Evolutionary conservation across 768 basidiomycete genomes (phyloP).

Genomic region (Cyclocybe cylindracea): DNA sequence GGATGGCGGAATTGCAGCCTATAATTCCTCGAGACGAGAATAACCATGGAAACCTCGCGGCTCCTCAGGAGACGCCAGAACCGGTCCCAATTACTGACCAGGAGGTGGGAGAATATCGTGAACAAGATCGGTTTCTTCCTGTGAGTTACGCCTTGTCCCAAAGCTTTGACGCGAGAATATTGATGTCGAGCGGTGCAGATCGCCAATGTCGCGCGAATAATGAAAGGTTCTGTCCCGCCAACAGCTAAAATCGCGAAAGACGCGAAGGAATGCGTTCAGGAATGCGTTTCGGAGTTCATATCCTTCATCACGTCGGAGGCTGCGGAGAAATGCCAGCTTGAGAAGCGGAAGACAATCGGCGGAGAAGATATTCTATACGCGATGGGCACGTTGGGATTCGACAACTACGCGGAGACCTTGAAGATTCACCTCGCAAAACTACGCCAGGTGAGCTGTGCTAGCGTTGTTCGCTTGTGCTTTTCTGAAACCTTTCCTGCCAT

Average conservation of each 20-base stretch:
- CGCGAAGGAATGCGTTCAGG: slow-evolving; percentile 97
- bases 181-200: slow-evolving; percentile 54
- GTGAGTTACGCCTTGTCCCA: slow-evolving; percentile 41
- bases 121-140: slow-evolving; percentile 94
- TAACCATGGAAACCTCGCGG: slow-evolving; percentile 30
- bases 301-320: slow-evolving; percentile 97
- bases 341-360: slow-evolving; percentile 97
- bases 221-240: slow-evolving; percentile 88
- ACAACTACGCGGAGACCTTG: slow-evolving; percentile 90
- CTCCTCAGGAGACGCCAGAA: slow-evolving; percentile 47
- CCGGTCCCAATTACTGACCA: slow-evolving; percentile 84
- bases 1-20: slow-evolving; percentile 40
- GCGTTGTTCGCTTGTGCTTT: background rate
- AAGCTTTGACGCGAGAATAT: background rate
- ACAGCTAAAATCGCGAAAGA: slow-evolving; percentile 97
- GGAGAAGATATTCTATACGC: slow-evolving; percentile 97
- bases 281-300: slow-evolving; percentile 98
- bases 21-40: slow-evolving; percentile 41
- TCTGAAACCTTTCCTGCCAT: background rate
- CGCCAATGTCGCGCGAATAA: slow-evolving; percentile 96
- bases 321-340: slow-evolving; percentile 89
- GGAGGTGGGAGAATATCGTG: slow-evolving; percentile 91
- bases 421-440: slow-evolving; percentile 93
- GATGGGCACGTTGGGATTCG: slow-evolving; percentile 92
- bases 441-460: slow-evolving; percentile 57